Percentiles rank a stretch among this genome's conserved stretches.
Evolutionary conservation across 805 yeast genomes (phyloP).

Genomic region (Sugiyamaella valdiviana): DNA sequence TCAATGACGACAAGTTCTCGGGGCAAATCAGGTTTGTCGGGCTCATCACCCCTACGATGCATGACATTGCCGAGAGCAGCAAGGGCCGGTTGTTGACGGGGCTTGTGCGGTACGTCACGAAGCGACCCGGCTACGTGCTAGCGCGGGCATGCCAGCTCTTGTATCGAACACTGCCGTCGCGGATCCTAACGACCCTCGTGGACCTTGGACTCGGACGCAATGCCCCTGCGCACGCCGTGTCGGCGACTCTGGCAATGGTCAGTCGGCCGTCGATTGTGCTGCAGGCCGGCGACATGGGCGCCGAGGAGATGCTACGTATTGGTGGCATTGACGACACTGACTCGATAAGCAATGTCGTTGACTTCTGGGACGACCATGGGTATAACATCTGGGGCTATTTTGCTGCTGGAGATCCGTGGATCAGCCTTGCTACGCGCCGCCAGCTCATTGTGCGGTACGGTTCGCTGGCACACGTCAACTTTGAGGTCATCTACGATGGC

Average conservation of each 20-base stretch:
- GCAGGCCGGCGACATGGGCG: constrained; percentile 53
- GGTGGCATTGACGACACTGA: constrained; percentile 34
- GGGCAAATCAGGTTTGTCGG: constrained; percentile 44
- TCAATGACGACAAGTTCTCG: constrained; percentile 18
- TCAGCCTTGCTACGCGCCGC: constrained; percentile 45
- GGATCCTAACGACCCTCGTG: constrained; percentile 25
- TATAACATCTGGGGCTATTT: constrained; percentile 49
- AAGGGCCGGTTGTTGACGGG: constrained; percentile 35
- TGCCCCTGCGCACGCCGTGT: constrained; percentile 15
- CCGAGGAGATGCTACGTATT: constrained; percentile 52
- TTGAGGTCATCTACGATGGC: constrained; percentile 31
- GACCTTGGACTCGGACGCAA: constrained; percentile 27
- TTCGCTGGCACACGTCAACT: constrained; percentile 26
- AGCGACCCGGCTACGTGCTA: constrained; percentile 10
- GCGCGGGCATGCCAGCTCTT: constrained; percentile 11
- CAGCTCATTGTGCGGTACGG: constrained; percentile 37
- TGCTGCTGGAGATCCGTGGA: constrained; percentile 63
- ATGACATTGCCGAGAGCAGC: constrained; percentile 47
- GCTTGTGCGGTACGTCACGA: constrained; percentile 25
- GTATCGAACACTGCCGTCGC: constrained; percentile 16
- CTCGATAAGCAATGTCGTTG: constrained; percentile 24
- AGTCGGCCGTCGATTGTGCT: constrained; percentile 40
- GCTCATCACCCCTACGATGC: constrained; percentile 63
- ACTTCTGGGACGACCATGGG: constrained; percentile 43
- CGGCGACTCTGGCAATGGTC: constrained; percentile 37